These are phyloP conservation scores for Phytophthora hibernalis DNA, from an alignment of 352 stramenopile species.

Conservation along the genomic window DNA sequence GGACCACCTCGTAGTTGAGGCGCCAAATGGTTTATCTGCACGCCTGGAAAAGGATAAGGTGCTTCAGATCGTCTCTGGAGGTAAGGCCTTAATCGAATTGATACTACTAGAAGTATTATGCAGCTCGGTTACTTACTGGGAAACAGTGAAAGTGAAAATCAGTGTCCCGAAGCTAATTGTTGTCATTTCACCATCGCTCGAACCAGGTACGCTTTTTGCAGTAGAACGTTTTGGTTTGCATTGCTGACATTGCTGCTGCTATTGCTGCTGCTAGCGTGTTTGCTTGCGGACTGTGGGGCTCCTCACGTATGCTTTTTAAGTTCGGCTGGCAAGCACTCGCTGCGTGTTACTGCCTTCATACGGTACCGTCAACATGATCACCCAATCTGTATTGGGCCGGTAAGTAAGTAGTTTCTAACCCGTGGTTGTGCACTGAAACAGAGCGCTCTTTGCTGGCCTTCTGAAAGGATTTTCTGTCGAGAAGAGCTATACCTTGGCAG, in stretches of 20 bases:
- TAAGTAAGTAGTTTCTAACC: constrained; percentile 7
- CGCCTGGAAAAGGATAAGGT: constrained; percentile 42
- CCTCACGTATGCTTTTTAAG: constrained; percentile 68
- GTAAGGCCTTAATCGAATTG: constrained; percentile 20
- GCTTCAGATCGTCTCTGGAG: constrained; percentile 33
- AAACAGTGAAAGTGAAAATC: constrained; percentile 26
- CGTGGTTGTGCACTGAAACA: constrained; percentile 21
- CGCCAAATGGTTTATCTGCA: constrained; percentile 40
- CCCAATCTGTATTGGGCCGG: not conserved
- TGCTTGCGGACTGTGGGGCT: constrained; percentile 56
- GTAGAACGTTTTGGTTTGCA: not conserved
- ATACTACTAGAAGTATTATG: too few species aligned
- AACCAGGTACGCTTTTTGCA: constrained; percentile 32
- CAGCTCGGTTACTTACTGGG: constrained; percentile 12
- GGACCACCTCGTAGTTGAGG: constrained; percentile 43
- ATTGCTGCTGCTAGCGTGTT: constrained; percentile 39
- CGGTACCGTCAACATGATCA: constrained; percentile 32
- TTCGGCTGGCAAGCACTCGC: constrained; percentile 42
- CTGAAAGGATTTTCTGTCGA: constrained; percentile 49
- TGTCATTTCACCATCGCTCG: constrained; percentile 38
- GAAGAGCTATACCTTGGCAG: constrained; percentile 45
- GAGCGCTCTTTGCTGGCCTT: constrained; percentile 58
- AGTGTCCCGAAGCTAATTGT: constrained; percentile 42
- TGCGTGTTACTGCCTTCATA: constrained; percentile 57
- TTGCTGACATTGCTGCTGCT: not conserved